Evolutionary conservation across 2,329 filamentous ascomycete genomes (phyloP).

Genomic region (Camptophora hylomeconis): DNA sequence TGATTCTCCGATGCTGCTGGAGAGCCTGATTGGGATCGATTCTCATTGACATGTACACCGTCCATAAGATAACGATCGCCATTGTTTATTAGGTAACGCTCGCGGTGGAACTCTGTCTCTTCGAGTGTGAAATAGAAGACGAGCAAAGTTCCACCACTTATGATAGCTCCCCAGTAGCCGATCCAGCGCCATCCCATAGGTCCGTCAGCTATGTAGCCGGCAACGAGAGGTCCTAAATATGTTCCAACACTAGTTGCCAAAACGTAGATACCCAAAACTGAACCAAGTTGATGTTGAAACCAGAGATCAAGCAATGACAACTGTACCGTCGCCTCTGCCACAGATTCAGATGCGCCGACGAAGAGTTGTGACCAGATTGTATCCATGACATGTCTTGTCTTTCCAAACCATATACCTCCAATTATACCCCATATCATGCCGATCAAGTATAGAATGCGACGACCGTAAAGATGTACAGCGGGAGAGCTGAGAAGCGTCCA

Average conservation of each 20-base stretch:
- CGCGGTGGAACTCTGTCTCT: constrained; percentile 28
- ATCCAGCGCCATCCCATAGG: constrained; percentile 42
- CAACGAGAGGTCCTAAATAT: constrained; percentile 41
- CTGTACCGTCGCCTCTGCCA: constrained; percentile 44
- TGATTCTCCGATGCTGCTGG: not conserved
- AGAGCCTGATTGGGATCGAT: constrained; percentile 1
- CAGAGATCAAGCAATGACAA: constrained; percentile 45
- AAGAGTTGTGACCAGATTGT: constrained; percentile 45
- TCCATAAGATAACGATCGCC: constrained; percentile 2
- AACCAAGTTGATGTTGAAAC: constrained; percentile 44
- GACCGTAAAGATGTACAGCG: constrained; percentile 41
- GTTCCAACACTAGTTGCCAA: constrained; percentile 44
- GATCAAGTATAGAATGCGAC: constrained; percentile 41
- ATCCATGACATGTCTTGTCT: constrained; percentile 29
- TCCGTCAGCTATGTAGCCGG: constrained; percentile 37
- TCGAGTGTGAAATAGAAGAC: constrained; percentile 40
- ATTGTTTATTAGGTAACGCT: constrained; percentile 8
- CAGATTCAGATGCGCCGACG: constrained; percentile 43
- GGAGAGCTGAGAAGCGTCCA: constrained; percentile 42
- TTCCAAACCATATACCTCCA: constrained; percentile 42
- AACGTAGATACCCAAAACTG: constrained; percentile 42
- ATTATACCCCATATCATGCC: constrained; percentile 37
- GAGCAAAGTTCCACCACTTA: constrained; percentile 34
- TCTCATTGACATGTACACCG: not conserved
- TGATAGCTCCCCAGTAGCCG: constrained; percentile 38